Conservation (phyloP, 2,329 filamentous ascomycete genomes). For the Apiospora phragmitis region DNA sequence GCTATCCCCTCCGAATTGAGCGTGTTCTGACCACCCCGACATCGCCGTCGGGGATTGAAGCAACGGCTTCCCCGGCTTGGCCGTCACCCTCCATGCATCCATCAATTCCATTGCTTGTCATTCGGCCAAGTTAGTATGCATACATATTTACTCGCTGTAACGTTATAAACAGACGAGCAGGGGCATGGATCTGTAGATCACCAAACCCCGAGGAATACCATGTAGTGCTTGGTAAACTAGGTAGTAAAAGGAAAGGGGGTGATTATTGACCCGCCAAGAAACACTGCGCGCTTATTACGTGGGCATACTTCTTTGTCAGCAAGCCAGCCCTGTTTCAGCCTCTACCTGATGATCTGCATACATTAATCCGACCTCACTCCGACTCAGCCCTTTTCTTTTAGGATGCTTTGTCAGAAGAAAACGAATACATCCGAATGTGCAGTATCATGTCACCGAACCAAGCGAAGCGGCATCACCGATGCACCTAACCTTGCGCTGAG, state of each 20-base stretch:
- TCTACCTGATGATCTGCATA: background rate
- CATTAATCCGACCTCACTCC: background rate
- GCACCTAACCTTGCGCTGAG: background rate
- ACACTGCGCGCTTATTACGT: background rate
- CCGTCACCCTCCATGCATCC: background rate
- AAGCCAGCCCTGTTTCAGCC: background rate
- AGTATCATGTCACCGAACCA: background rate
- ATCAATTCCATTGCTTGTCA: background rate
- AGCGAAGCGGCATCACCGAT: background rate
- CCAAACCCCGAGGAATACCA: background rate
- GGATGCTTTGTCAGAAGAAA: background rate
- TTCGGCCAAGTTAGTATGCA: background rate
- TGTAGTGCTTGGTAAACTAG: background rate
- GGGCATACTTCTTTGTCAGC: constrained; percentile 5
- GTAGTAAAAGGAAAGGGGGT: background rate
- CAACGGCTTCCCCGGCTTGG: background rate
- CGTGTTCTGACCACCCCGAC: background rate
- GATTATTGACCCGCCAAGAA: background rate
- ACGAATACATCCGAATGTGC: background rate
- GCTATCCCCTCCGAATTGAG: background rate
- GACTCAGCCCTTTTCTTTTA: background rate
- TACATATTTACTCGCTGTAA: background rate
- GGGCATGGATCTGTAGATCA: background rate
- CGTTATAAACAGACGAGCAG: background rate
- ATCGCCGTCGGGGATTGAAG: background rate